Evolutionary conservation across 148 eudicot genomes (phyloP), one percentile per base, ranked within the genome.

Genomic region (Vaccinium corymbosum): DNA sequence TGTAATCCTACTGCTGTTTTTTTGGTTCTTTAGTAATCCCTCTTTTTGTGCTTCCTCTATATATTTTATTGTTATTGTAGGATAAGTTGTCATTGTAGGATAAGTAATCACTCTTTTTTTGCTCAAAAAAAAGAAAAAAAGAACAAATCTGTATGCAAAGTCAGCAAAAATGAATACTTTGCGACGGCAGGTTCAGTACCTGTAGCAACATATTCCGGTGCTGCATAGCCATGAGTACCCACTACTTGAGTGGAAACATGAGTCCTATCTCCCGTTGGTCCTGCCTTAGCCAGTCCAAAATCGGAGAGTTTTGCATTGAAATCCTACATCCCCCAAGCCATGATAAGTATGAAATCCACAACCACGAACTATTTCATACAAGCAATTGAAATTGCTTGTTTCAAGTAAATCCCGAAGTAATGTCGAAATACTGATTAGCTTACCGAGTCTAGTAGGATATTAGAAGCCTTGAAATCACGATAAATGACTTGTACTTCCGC

Each of bases 171-270:
- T 78, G 27, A 46, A 73, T 42, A 80, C 74, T 56, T 68, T 20
- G 6, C 13, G 59, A 12, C 62, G 70, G 76, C 49, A 64, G 55
- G 78, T 20, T 50, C 8, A 75, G 3, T 35, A 93, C 93, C 95
- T 88, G 95, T 92, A 85, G 95, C 95, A 22, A 92, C 92, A 89
- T 91, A 92, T 79, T 92, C 95, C 3, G 92, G 95, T 64, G 97
- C 94, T 25, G 97, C 97, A 85, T 94, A 94, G 16, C 97, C 97
- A 79, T 90, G 91, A 84, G 95, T 92, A 57, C 97, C 97, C 94
- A 94, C 88, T 62, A 94, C 97, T 86, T 88, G 95, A 83, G 97
- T 94, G 29, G 97, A 92, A 75, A 92, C 96, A 81, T 93, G 96
- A 59, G 96, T 92, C 86, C 86, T 88, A 77, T 94, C 97, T 32